Base-by-base conservation (phyloP, 2,329 filamentous ascomycete species). In the Westerdykella sp. region DNA sequence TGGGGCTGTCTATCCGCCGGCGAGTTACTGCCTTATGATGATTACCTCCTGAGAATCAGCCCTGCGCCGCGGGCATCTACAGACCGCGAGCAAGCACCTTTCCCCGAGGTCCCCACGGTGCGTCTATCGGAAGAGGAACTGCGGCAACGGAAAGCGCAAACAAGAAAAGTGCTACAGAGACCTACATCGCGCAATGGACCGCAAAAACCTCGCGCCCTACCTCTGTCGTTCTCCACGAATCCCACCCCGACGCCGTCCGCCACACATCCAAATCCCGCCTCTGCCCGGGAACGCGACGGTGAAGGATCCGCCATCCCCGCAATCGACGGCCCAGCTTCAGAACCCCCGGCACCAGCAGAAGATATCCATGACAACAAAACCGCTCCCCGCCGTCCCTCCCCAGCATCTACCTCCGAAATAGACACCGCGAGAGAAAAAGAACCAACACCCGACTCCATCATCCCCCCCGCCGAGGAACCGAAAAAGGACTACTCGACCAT, bases 1-100 rank as follows among this genome's bases (percentile, higher is more conserved):
- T 93, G 86, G 83, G 77, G 83, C 40, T 93, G 85, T 51, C 81
- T 96, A 40, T 73, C 75, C 41, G 63, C 59, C 37, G 56, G 78
- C 23, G 63, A 71, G 42, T 71, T 69, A 54, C 69, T 76, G 43
- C 57, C 73, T 10, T 75, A 74, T 39, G 65, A 70, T 16, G 63
- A 69, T 23, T 79, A 63, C 40, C 44, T 58, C 18, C 43, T 67
- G 18, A 59, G 54, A 16, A 41, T 22, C 34, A 45, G 48, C 5
- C 23, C 41, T 35, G 39, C 39, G 34, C 40, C 42, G 25, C 55
- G 47, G 31, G 39, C 45, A 12, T 28, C 25, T 10, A 3, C 9
- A 28, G 25, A 10, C 25, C 25, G 25, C 25, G 52, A 43, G 14
- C 42, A 47, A 6, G n/a, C n/a, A n/a, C 49, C 51, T 3, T 48